Evolutionary conservation across 306 rosid genomes (phyloP).

Genomic region (Lathyrus aphaca): DNA sequence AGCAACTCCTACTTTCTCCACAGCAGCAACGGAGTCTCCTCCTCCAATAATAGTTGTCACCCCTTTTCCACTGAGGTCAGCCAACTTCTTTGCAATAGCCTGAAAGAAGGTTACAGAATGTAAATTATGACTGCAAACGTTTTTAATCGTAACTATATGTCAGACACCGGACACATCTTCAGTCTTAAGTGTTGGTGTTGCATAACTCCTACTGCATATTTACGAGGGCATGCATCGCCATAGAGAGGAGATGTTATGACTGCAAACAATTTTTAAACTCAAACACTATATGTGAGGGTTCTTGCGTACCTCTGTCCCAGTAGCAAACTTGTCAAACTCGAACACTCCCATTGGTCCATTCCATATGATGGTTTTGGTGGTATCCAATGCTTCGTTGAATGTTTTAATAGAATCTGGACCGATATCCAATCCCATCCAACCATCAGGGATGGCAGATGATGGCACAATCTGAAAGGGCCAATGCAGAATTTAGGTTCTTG

Average conservation of each 20-base stretch:
- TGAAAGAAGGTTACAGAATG: constrained; percentile 43
- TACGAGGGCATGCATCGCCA: not conserved
- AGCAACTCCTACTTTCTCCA: constrained; percentile 99
- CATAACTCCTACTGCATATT: not conserved
- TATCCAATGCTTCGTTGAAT: constrained; percentile 80
- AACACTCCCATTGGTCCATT: constrained; percentile 99
- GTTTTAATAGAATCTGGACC: constrained; percentile 94
- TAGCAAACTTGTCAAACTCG: constrained; percentile 94
- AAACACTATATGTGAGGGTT: constrained; percentile 2
- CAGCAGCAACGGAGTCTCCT: constrained; percentile 98
- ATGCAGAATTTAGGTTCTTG: constrained; percentile 30
- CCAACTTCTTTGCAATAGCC: constrained; percentile 92
- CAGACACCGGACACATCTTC: not conserved
- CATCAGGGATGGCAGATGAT: constrained; percentile 93
- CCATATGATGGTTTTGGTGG: constrained; percentile 95
- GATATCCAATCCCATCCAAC: constrained; percentile 99
- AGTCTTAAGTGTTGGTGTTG: not conserved
- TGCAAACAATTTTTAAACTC: constrained; percentile 14
- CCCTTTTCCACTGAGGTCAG: constrained; percentile 92
- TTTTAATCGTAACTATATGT: not conserved
- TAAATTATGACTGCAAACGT: not conserved
- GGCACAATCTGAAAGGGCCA: constrained; percentile 74
- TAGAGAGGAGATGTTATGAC: constrained; percentile 28
- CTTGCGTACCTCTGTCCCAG: constrained; percentile 85
- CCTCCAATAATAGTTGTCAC: constrained; percentile 99